Evolutionary conservation across 345 rosid species (phyloP).

Genomic region (Lepidium didymum): DNA sequence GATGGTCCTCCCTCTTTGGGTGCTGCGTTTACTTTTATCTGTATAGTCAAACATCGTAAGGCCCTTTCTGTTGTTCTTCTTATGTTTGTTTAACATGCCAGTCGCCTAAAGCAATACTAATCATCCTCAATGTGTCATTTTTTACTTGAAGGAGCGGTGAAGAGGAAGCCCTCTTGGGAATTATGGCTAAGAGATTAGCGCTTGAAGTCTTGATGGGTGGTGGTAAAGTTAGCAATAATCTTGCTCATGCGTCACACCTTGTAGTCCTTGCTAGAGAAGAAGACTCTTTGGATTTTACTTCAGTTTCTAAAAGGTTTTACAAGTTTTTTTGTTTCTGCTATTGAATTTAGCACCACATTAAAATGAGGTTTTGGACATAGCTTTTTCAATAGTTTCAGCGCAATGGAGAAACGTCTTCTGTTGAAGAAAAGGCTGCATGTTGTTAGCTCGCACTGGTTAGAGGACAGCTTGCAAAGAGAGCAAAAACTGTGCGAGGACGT

Average conservation of each 20-base stretch:
- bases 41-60: slow-evolving; percentile 44
- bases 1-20: slow-evolving; percentile 60
- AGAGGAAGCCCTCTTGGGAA: slow-evolving; percentile 46
- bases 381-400: slow-evolving; percentile 38
- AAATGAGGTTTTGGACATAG: neutral
- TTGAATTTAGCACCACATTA: neutral
- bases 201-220: slow-evolving; percentile 70
- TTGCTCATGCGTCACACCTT: slow-evolving; percentile 63
- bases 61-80: slow-evolving; percentile 1
- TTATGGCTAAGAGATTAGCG: slow-evolving; percentile 59
- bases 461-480: slow-evolving; percentile 52
- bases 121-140: neutral
- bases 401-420: slow-evolving; percentile 39
- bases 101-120: neutral
- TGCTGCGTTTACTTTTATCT: slow-evolving; percentile 57
- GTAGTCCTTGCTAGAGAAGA: slow-evolving; percentile 48
- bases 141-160: slow-evolving; percentile 43
- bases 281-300: slow-evolving; percentile 37
- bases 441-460: slow-evolving; percentile 72
- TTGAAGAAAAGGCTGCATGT: slow-evolving; percentile 45
- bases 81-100: neutral
- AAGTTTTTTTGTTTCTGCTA: neutral
- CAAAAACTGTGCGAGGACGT: slow-evolving; percentile 53
- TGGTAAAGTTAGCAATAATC: slow-evolving; percentile 59
- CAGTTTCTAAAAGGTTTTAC: slow-evolving; percentile 42